These are phyloP conservation scores for Nicotiana paniculata DNA, from an alignment of 257 asterid genomes.

Conservation along the genomic window DNA sequence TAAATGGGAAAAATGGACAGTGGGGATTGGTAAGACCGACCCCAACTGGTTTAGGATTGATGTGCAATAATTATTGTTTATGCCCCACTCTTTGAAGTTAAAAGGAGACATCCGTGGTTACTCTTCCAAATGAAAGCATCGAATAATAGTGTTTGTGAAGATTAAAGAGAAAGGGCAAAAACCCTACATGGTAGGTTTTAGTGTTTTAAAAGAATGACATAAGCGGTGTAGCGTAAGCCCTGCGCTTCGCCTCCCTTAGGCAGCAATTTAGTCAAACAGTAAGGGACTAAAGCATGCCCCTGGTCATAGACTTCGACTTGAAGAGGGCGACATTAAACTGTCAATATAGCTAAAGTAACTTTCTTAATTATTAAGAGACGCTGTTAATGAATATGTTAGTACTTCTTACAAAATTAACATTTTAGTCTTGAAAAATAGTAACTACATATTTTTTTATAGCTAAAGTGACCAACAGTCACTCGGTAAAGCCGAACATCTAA, in stretches of 20 bases:
- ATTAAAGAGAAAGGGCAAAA: background rate
- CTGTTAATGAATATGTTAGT: background rate
- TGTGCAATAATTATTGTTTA: background rate
- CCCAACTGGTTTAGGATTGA: background rate
- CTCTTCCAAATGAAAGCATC: background rate
- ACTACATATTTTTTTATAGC: background rate
- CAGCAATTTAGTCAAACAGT: background rate
- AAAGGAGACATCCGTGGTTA: background rate
- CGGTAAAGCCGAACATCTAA: too few species aligned
- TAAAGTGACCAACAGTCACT: too few species aligned
- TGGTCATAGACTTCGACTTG: background rate
- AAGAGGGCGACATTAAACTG: background rate
- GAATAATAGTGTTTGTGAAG: background rate
- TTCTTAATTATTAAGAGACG: background rate
- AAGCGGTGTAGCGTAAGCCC: background rate
- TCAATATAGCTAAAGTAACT: background rate
- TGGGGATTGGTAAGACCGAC: background rate
- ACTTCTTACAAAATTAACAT: background rate
- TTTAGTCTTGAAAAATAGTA: background rate
- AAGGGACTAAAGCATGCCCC: background rate
- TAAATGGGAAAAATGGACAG: too few species aligned
- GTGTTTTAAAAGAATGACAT: background rate
- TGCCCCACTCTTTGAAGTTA: background rate
- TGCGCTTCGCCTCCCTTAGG: background rate
- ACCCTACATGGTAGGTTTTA: background rate